Conservation (phyloP, 305 asterid genomes). For the Fraxinus sp. region DNA sequence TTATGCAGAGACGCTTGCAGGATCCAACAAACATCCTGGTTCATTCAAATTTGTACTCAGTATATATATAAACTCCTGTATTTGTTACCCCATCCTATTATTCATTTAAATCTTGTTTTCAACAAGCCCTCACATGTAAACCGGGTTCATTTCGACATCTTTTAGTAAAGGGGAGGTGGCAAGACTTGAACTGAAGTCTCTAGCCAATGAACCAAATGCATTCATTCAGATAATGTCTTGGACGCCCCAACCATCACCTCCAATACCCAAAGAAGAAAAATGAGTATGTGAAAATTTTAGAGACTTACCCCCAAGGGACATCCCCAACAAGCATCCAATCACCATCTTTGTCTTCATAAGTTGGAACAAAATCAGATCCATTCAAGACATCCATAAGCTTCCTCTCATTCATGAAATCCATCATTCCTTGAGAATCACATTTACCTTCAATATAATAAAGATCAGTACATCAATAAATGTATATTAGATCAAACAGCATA, state of each 20-base stretch:
- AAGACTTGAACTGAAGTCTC: background rate
- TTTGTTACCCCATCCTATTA: background rate
- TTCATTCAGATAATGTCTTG: background rate
- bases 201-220: background rate
- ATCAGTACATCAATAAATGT: background rate
- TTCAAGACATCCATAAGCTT: slow-evolving; percentile 54
- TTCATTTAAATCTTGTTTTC: background rate
- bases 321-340: slow-evolving; percentile 67
- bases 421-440: slow-evolving; percentile 39
- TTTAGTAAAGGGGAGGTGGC: too few species aligned
- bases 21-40: slow-evolving; percentile 69
- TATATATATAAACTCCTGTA: background rate
- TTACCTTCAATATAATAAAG: background rate
- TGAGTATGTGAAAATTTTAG: background rate
- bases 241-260: background rate
- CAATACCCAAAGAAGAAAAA: background rate
- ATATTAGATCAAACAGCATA: background rate
- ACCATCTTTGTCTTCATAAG: slow-evolving; percentile 58
- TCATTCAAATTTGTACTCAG: background rate
- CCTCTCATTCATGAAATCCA: slow-evolving; percentile 61
- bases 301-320: slow-evolving; percentile 62
- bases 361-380: slow-evolving; percentile 54
- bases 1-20: slow-evolving; percentile 71
- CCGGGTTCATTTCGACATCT: background rate
- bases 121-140: background rate